Conservation (phyloP, 768 basidiomycete species). For the Termitomyces heimii region DNA sequence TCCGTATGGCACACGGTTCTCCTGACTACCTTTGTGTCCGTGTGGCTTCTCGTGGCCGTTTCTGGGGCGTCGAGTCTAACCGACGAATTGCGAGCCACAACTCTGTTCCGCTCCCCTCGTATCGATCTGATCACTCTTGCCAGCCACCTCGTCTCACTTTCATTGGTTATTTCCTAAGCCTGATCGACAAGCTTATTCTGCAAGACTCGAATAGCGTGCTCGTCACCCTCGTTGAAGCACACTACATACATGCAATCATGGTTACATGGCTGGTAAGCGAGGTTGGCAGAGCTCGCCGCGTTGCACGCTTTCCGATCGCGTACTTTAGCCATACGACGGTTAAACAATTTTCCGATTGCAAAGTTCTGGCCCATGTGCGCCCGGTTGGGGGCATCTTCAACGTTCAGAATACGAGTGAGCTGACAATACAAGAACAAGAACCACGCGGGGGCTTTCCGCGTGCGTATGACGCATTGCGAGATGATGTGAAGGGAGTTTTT, state of each 20-base stretch:
- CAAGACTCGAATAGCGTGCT: neutral
- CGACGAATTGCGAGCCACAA: neutral
- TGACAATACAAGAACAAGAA: neutral
- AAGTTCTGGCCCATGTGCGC: neutral
- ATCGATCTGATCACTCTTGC: neutral
- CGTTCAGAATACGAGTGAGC: neutral
- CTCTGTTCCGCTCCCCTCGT: neutral
- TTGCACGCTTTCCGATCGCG: neutral
- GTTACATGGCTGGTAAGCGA: neutral
- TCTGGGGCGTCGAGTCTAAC: neutral
- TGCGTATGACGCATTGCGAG: neutral
- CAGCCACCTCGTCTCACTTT: neutral
- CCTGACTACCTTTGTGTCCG: neutral
- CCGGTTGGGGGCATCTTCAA: neutral
- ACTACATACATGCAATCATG: neutral
- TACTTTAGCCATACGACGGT: neutral
- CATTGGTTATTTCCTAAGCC: neutral
- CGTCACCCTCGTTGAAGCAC: neutral
- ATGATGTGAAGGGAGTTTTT: neutral
- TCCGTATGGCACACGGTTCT: neutral
- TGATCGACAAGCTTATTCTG: neutral
- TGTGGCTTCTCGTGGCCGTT: neutral
- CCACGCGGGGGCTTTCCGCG: neutral
- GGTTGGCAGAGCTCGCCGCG: neutral
- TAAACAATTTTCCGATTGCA: neutral